Conservation (phyloP, 169 alveolate genomes). For the Plasmodium gaboni region DNA sequence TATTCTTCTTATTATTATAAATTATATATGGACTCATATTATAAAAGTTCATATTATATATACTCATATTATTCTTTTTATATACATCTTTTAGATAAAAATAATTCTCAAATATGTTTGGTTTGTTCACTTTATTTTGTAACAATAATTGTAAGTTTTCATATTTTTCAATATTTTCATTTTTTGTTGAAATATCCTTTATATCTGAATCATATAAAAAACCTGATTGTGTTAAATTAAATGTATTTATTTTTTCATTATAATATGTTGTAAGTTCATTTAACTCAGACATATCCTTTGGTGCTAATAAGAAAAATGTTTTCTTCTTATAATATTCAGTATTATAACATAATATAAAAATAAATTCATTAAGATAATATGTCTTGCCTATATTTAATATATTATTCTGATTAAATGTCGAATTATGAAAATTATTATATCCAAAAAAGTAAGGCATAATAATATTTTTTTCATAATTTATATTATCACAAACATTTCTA, state of each 20-base stretch:
- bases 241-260: not conserved
- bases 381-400: slow-evolving; percentile 25
- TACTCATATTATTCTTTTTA: too few species aligned
- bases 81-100: too few species aligned
- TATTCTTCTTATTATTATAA: not conserved
- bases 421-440: slow-evolving; percentile 7
- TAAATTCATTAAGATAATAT: slow-evolving; percentile 35
- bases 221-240: slow-evolving; percentile 37
- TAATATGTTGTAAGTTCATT: not conserved
- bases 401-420: not conserved
- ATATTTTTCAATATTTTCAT: slow-evolving; percentile 2
- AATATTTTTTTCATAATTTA: not conserved
- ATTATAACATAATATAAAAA: slow-evolving; percentile 50
- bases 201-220: slow-evolving; percentile 6
- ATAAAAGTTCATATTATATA: too few species aligned
- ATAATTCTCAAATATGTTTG: too few species aligned
- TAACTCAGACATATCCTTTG: slow-evolving; percentile 21
- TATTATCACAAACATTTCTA: slow-evolving; percentile 41
- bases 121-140: not conserved
- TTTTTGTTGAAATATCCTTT: not conserved
- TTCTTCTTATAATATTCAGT: slow-evolving; percentile 17
- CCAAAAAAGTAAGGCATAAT: slow-evolving; percentile 25
- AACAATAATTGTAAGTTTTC: slow-evolving; percentile 4
- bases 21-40: too few species aligned
- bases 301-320: slow-evolving; percentile 20